phyloP scores from a whole-genome alignment of 768 basidiomycete genomes.

The Leccinum longicurvipes region DNA sequence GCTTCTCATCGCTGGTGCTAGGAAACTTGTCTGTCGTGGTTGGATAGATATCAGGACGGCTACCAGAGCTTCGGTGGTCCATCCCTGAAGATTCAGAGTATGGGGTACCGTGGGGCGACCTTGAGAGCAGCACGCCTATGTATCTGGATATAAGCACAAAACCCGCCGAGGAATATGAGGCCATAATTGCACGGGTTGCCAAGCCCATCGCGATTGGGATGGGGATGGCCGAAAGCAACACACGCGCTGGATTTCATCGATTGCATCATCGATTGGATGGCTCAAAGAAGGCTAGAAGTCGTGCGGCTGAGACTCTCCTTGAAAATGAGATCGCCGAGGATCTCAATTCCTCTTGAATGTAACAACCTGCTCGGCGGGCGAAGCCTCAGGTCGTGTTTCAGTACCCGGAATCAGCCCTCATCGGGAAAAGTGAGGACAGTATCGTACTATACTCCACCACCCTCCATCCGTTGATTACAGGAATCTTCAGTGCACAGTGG shows the following conservation, averaged over 20 bases:
- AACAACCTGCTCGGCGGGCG: not conserved
- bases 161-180: not conserved
- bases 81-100: conserved; percentile 1
- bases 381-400: not conserved
- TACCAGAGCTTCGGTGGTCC: not conserved
- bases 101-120: not conserved
- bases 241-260: not conserved
- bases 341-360: not conserved
- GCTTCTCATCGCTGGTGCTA: conserved; percentile 6
- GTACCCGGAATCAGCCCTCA: not conserved
- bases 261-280: not conserved
- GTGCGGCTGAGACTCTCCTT: not conserved
- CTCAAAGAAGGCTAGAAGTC: not conserved
- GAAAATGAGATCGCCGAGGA: not conserved
- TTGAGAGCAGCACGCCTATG: not conserved
- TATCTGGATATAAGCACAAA: not conserved
- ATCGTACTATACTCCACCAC: not conserved
- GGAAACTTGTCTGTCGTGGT: not conserved
- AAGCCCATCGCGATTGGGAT: not conserved
- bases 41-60: not conserved
- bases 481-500: not conserved
- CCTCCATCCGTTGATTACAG: not conserved
- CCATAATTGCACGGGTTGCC: not conserved
- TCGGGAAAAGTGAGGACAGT: not conserved
- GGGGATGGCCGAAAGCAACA: not conserved